Conservation (phyloP, 306 rosid genomes). For the Morella rubra region DNA sequence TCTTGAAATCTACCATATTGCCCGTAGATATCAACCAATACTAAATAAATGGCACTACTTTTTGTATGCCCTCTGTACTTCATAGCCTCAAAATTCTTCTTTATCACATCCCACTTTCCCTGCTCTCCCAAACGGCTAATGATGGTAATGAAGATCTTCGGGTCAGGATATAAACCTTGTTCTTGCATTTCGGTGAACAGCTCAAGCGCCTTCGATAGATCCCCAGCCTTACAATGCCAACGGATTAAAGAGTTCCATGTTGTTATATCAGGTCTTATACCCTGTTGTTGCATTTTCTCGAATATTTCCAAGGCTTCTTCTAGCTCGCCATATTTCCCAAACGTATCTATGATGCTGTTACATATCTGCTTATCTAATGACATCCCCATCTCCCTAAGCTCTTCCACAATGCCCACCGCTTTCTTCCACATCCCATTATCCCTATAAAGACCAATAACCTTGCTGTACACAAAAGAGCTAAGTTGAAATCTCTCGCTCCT, state of each 20-base stretch:
- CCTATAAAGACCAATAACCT: constrained; percentile 64
- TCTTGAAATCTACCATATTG: constrained; percentile 67
- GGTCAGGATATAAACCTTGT: constrained; percentile 76
- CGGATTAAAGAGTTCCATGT: constrained; percentile 71
- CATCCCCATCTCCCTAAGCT: constrained; percentile 57
- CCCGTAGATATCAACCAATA: constrained; percentile 72
- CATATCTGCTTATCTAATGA: constrained; percentile 52
- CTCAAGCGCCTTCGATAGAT: constrained; percentile 48
- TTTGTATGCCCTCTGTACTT: constrained; percentile 46
- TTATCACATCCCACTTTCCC: constrained; percentile 71
- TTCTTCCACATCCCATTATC: constrained; percentile 94
- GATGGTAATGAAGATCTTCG: constrained; percentile 63
- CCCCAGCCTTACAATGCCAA: constrained; percentile 67
- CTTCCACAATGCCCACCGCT: constrained; percentile 61
- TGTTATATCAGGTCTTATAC: constrained; percentile 56
- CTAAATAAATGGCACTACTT: constrained; percentile 55
- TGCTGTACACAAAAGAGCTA: constrained; percentile 59
- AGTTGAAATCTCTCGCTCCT: constrained; percentile 44
- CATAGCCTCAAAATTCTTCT: constrained; percentile 59
- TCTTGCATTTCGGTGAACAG: constrained; percentile 66
- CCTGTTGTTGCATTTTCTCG: constrained; percentile 60
- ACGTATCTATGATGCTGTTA: constrained; percentile 67
- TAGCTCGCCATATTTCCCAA: constrained; percentile 70
- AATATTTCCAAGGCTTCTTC: constrained; percentile 61
- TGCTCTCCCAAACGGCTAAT: constrained; percentile 72